These are phyloP conservation scores for Lactarius vividus DNA, from an alignment of 768 basidiomycete genomes.

Conservation along the genomic window DNA sequence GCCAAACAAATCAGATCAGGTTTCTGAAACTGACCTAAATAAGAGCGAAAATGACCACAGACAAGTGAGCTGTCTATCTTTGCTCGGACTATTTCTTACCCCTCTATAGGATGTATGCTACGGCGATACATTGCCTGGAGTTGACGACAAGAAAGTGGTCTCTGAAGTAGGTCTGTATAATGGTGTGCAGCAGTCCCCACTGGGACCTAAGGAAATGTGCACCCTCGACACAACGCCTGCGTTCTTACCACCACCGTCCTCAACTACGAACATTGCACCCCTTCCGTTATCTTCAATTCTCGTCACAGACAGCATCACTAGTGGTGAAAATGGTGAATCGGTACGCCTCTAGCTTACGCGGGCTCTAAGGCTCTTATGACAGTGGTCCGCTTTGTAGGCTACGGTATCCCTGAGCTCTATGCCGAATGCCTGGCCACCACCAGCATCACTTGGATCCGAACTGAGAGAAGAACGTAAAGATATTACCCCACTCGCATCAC, in stretches of 20 bases:
- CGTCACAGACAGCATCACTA: background rate
- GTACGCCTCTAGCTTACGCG: background rate
- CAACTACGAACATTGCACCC: background rate
- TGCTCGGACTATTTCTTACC: background rate
- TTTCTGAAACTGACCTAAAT: background rate
- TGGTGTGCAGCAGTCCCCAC: background rate
- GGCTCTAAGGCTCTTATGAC: background rate
- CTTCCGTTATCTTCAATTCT: background rate
- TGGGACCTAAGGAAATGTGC: background rate
- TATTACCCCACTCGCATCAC: background rate
- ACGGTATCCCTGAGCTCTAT: background rate
- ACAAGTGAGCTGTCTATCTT: background rate
- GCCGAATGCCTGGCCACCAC: background rate
- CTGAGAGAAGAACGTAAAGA: background rate
- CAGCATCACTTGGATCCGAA: too few relatives aligned
- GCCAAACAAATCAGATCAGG: background rate
- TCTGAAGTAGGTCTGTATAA: background rate
- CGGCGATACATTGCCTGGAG: background rate
- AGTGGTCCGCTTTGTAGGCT: background rate
- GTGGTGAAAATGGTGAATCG: background rate
- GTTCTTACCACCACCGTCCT: background rate
- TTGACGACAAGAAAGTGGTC: background rate
- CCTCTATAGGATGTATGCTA: background rate
- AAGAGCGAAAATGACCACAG: background rate
- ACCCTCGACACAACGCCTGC: background rate